Conservation (phyloP, 345 rosid species). For the Moringa oleifera region DNA sequence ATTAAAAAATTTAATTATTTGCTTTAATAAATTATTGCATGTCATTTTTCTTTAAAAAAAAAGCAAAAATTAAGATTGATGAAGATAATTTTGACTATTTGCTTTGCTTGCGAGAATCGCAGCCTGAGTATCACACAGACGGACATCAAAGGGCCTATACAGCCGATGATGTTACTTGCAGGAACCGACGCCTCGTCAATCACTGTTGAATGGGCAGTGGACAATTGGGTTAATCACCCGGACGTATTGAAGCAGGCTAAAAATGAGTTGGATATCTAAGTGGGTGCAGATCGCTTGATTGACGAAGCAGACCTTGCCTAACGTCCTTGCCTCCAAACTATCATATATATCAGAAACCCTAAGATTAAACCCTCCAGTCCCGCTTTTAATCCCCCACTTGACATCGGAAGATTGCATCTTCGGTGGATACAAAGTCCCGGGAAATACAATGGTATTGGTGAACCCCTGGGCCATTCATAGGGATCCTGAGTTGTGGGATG, state of each 20-base stretch:
- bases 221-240: slow-evolving; percentile 38
- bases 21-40: too few species aligned
- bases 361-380: slow-evolving; percentile 33
- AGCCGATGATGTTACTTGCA: slow-evolving; percentile 35
- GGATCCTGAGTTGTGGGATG: slow-evolving; percentile 36
- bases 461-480: slow-evolving; percentile 53
- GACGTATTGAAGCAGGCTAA: slow-evolving; percentile 24
- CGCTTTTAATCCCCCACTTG: slow-evolving; percentile 40
- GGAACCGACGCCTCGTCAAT: slow-evolving; percentile 46
- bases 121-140: slow-evolving; percentile 47
- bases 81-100: slow-evolving; percentile 54
- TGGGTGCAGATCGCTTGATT: slow-evolving; percentile 25
- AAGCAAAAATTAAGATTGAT: too few species aligned
- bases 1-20: too few species aligned
- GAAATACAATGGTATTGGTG: slow-evolving; percentile 32
- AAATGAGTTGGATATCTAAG: slow-evolving; percentile 25
- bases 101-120: slow-evolving; percentile 41
- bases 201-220: slow-evolving; percentile 58
- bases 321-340: slow-evolving; percentile 27
- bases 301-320: slow-evolving; percentile 34
- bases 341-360: slow-evolving; percentile 37
- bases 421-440: slow-evolving; percentile 35
- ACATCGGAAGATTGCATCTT: slow-evolving; percentile 30
- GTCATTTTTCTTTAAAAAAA: too few species aligned
- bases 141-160: slow-evolving; percentile 50